Conservation (phyloP, 129 eudicot genomes). For the Deinandra increscens region DNA sequence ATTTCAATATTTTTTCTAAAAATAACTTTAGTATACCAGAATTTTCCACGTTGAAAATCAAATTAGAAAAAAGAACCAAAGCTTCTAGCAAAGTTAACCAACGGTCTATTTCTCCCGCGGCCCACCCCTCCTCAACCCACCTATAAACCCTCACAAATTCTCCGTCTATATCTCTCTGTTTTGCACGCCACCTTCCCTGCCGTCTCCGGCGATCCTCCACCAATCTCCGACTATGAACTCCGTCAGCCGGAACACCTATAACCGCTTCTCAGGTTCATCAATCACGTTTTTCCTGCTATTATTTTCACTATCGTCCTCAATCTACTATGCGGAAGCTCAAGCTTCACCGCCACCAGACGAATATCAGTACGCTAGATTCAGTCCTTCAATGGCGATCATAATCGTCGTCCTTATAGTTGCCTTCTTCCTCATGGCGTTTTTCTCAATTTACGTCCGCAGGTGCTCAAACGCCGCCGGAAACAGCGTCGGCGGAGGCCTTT, state of each 20-base stretch:
- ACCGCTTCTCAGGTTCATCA: not conserved
- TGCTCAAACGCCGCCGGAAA: not conserved
- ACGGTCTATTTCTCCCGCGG: constrained; percentile 10
- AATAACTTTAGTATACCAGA: no score
- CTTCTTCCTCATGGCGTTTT: not conserved
- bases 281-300: not conserved
- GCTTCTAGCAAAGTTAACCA: constrained; percentile 17
- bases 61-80: no score
- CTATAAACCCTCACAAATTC: constrained; percentile 5
- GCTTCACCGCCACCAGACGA: not conserved
- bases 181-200: not conserved
- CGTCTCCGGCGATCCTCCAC: constrained; percentile 4
- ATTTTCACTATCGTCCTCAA: not conserved
- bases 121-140: not conserved
- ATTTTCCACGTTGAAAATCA: no score
- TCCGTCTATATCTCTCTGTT: not conserved
- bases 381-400: not conserved
- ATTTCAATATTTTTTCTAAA: no score
- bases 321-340: constrained; percentile 28
- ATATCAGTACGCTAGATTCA: not conserved
- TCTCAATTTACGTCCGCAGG: not conserved
- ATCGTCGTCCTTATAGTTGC: not conserved
- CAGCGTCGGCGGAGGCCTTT: not conserved
- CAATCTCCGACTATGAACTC: constrained; percentile 3
- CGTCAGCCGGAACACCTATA: not conserved